A percentile compares a stretch with the other conserved stretches of the same genome.
These are phyloP conservation scores for Nakaseomyces nivariensis DNA, from an alignment of 1,139 yeast genomes.

Conservation along the genomic window DNA sequence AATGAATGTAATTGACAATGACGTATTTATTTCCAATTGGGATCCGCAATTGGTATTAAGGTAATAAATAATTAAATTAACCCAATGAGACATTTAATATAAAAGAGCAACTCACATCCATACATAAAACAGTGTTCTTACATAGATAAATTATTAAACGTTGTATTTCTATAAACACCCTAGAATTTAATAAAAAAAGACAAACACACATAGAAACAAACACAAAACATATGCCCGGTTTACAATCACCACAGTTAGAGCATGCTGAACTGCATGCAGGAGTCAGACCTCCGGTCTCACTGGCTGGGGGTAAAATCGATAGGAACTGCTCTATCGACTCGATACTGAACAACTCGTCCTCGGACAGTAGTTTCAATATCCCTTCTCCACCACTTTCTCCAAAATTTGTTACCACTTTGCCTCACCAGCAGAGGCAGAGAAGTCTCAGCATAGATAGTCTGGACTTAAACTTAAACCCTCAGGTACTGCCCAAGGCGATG, in stretches of 20 bases:
- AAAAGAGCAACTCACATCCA: too few species aligned
- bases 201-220: neutral
- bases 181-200: neutral
- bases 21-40: too few species aligned
- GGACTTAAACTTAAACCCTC: neutral
- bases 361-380: conserved; percentile 1
- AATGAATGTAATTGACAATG: too few species aligned
- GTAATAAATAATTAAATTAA: too few species aligned
- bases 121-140: too few species aligned
- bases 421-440: neutral
- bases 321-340: conserved; percentile 4
- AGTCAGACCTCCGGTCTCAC: neutral
- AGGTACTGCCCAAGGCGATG: neutral
- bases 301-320: neutral
- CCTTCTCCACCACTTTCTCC: conserved; percentile 2
- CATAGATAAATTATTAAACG: too few species aligned
- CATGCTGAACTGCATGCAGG: conserved; percentile 18
- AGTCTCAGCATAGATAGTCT: conserved; percentile 4
- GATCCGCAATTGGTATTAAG: too few species aligned
- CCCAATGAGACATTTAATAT: too few species aligned
- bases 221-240: conserved; percentile 8
- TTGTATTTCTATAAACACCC: too few species aligned
- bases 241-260: conserved; percentile 25
- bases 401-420: neutral
- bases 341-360: neutral